A percentile compares a stretch with the other conserved stretches of the same genome.
phyloP scores from a whole-genome alignment of 768 basidiomycete species.

The Boletus subcaerulescens region DNA sequence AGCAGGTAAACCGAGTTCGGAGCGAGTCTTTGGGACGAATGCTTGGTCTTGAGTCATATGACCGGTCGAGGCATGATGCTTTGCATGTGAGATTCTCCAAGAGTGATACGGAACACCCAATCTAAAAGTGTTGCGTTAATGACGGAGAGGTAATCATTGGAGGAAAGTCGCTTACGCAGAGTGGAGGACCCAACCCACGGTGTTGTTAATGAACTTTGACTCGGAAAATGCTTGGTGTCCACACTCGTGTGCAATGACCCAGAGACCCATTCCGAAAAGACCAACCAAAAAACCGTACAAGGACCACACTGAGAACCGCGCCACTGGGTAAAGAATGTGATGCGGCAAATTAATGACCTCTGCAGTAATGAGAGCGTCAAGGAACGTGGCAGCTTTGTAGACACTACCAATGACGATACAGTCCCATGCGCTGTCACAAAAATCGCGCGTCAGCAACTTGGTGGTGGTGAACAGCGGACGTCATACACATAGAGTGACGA shows the following conservation, averaged over 20 bases:
- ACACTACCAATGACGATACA: constrained; percentile 60
- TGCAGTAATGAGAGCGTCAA: constrained; percentile 62
- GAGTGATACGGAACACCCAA: constrained; percentile 96
- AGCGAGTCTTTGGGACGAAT: constrained; percentile 89
- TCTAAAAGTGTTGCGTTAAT: constrained; percentile 38
- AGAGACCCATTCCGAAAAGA: constrained; percentile 86
- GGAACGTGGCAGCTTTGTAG: constrained; percentile 66
- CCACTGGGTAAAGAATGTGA: constrained; percentile 59
- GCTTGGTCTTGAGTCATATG: constrained; percentile 97
- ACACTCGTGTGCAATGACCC: constrained; percentile 94
- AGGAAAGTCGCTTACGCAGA: constrained; percentile 58
- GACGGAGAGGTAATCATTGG: constrained; percentile 15
- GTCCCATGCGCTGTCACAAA: constrained; percentile 63
- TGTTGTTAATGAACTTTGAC: constrained; percentile 87
- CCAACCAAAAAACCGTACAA: constrained; percentile 80
- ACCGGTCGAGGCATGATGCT: constrained; percentile 92
- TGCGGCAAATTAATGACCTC: constrained; percentile 37
- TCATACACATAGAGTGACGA: constrained; percentile 78
- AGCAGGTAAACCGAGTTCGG: constrained; percentile 59
- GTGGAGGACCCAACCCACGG: constrained; percentile 90
- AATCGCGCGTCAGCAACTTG: constrained; percentile 10
- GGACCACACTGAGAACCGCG: constrained; percentile 69
- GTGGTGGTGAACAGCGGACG: background rate
- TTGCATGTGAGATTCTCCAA: constrained; percentile 91
- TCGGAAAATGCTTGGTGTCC: constrained; percentile 97